Conservation (phyloP, 768 basidiomycete species). For the Epithele typhae region DNA sequence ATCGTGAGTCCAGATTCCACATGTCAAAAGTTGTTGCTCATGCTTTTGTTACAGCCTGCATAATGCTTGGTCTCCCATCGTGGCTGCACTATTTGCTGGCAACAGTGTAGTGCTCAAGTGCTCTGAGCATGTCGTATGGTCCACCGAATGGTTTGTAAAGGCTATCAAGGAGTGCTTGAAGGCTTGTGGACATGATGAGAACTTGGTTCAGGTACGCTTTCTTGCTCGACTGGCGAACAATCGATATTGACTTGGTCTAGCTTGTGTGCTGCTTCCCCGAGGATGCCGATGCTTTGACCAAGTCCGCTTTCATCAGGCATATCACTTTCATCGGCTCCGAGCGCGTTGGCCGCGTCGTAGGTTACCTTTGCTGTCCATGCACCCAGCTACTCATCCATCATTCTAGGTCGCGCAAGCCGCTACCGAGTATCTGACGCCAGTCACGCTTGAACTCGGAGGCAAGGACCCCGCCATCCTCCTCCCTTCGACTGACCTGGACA, state of each 20-base stretch:
- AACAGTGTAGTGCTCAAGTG: conserved; percentile 90
- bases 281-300: conserved; percentile 77
- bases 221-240: background rate
- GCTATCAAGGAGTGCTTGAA: conserved; percentile 74
- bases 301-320: conserved; percentile 77
- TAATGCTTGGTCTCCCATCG: conserved; percentile 90
- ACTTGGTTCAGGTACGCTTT: conserved; percentile 74
- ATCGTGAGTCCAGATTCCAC: conserved; percentile 74
- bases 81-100: conserved; percentile 87
- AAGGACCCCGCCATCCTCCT: conserved; percentile 93
- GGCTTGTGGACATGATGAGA: conserved; percentile 76
- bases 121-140: conserved; percentile 92
- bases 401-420: conserved; percentile 76
- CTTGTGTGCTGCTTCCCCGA: conserved; percentile 88
- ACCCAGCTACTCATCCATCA: background rate
- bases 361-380: conserved; percentile 15
- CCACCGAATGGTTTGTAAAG: conserved; percentile 75
- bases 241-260: conserved; percentile 26
- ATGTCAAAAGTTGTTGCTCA: too few species aligned
- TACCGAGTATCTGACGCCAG: conserved; percentile 82
- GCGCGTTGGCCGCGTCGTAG: conserved; percentile 67
- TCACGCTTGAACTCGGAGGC: conserved; percentile 91
- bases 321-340: conserved; percentile 94
- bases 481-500: conserved; percentile 76
- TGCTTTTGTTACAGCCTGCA: too few species aligned